A percentile compares a stretch with the other conserved stretches of the same genome.
These are phyloP conservation scores for Cicer arietinum DNA, from an alignment of 306 rosid species.

Conservation along the genomic window DNA sequence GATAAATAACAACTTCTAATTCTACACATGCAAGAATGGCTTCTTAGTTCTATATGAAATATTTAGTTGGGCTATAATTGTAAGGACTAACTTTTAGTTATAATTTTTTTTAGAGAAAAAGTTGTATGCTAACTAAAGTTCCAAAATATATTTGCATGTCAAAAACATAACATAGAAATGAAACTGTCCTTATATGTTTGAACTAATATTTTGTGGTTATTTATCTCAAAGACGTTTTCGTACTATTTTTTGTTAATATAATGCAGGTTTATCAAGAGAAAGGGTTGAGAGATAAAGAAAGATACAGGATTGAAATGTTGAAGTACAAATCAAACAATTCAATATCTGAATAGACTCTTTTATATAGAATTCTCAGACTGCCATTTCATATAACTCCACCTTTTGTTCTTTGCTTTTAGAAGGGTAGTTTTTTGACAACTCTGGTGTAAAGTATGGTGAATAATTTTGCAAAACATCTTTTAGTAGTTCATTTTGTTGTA, in stretches of 20 bases:
- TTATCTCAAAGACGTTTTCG: slow-evolving; percentile 14
- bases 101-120: not conserved
- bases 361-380: slow-evolving; percentile 3
- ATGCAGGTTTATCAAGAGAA: slow-evolving; percentile 80
- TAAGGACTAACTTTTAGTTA: not conserved
- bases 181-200: slow-evolving; percentile 11
- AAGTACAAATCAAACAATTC: slow-evolving; percentile 57
- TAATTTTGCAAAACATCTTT: slow-evolving; percentile 29
- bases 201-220: not conserved
- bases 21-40: not conserved
- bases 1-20: slow-evolving; percentile 4
- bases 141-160: not conserved
- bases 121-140: not conserved
- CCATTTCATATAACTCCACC: slow-evolving; percentile 18
- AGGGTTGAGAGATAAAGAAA: slow-evolving; percentile 76
- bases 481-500: slow-evolving; percentile 10
- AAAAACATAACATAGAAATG: slow-evolving; percentile 16
- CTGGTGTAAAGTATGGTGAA: slow-evolving; percentile 42
- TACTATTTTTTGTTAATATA: not conserved
- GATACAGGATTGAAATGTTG: slow-evolving; percentile 68
- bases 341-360: slow-evolving; percentile 50
- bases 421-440: slow-evolving; percentile 30
- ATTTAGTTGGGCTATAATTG: not conserved
- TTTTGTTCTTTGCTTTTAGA: slow-evolving; percentile 13
- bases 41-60: slow-evolving; percentile 10